Evolutionary conservation across 208 protist genomes (phyloP).

Genomic region (Strigomonas culicis): DNA sequence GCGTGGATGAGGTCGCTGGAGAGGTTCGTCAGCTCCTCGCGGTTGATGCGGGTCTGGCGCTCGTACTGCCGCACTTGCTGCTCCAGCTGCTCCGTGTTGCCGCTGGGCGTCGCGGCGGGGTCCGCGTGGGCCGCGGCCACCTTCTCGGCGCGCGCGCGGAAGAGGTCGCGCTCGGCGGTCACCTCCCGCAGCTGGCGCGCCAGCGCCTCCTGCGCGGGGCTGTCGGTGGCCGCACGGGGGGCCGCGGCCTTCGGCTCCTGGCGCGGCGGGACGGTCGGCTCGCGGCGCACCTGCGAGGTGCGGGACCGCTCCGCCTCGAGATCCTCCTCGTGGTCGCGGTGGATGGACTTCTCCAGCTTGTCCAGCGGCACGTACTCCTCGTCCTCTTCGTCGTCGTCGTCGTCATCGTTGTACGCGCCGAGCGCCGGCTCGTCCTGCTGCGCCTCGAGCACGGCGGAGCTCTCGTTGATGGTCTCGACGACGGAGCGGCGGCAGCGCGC

Average conservation of each 20-base stretch:
- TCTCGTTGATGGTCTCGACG: constrained; percentile 21
- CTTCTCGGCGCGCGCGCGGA: constrained; percentile 13
- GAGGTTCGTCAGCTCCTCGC: constrained; percentile 17
- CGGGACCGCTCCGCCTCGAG: neutral
- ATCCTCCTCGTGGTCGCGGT: constrained; percentile 23
- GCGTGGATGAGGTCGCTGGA: constrained; percentile 8
- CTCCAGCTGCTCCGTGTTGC: constrained; percentile 2
- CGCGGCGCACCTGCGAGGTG: neutral
- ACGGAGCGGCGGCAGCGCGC: constrained; percentile 32
- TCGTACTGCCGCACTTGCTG: constrained; percentile 18
- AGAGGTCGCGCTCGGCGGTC: constrained; percentile 9
- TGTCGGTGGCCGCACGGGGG: constrained; percentile 4
- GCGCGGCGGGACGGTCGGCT: neutral
- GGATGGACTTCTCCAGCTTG: constrained; percentile 32
- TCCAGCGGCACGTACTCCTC: constrained; percentile 17
- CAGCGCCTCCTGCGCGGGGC: constrained; percentile 15
- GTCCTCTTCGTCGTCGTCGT: constrained; percentile 7
- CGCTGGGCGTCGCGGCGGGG: constrained; percentile 12
- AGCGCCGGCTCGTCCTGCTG: constrained; percentile 2
- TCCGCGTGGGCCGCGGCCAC: constrained; percentile 9
- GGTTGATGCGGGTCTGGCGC: constrained; percentile 16
- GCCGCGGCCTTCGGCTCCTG: constrained; percentile 1
- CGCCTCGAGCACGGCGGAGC: constrained; percentile 13
- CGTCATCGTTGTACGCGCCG: neutral
- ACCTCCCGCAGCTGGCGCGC: constrained; percentile 12